phyloP scores from a whole-genome alignment of 2,329 filamentous ascomycete genomes.

The Alternaria triticimaculans region DNA sequence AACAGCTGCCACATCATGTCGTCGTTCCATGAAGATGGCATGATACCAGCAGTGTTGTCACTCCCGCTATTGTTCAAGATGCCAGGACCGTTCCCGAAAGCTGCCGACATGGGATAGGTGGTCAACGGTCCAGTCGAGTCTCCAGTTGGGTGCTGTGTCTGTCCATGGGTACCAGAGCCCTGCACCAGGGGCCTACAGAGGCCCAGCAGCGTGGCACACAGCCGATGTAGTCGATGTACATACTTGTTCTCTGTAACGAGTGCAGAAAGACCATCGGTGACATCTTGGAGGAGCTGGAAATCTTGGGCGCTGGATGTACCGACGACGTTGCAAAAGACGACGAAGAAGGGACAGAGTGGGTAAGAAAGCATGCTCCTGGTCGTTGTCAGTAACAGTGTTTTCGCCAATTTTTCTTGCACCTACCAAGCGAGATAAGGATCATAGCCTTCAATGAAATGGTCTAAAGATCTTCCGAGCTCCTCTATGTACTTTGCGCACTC shows the following conservation, averaged over 20 bases:
- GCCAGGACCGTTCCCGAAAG: neutral
- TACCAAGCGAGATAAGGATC: constrained; percentile 42
- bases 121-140: neutral
- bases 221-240: constrained; percentile 34
- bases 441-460: constrained; percentile 40
- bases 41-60: constrained; percentile 3
- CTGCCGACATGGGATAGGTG: neutral
- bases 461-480: constrained; percentile 26
- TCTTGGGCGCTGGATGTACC: constrained; percentile 40
- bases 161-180: neutral
- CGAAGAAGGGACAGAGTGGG: constrained; percentile 44
- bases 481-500: constrained; percentile 36
- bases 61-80: neutral
- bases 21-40: constrained; percentile 38
- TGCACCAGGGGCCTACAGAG: constrained; percentile 41
- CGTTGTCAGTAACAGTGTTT: constrained; percentile 8
- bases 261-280: constrained; percentile 35
- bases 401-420: neutral
- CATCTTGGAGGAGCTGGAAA: constrained; percentile 40
- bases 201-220: constrained; percentile 37
- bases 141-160: neutral
- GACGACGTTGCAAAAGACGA: constrained; percentile 48
- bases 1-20: constrained; percentile 47
- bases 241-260: constrained; percentile 41
- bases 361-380: constrained; percentile 44